Evolutionary conservation across 495 filamentous ascomycete species (phyloP).

Genomic region (Aspergillus nidulans): DNA sequence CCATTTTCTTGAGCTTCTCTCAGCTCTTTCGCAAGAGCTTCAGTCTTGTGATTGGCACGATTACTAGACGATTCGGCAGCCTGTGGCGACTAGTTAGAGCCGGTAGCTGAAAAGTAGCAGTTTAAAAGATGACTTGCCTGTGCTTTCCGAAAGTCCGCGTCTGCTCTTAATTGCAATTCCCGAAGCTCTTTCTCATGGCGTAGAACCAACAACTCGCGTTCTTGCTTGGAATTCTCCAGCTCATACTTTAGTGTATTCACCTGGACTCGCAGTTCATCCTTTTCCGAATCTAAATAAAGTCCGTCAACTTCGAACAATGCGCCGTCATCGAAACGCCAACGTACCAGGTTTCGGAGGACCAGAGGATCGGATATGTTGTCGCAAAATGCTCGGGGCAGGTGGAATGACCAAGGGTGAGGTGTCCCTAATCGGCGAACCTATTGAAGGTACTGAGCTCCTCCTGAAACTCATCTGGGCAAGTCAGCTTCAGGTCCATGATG

Average conservation of each 20-base stretch:
- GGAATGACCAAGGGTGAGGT: slow-evolving; percentile 31
- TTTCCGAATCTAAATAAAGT: slow-evolving; percentile 39
- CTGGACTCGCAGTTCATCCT: slow-evolving; percentile 65
- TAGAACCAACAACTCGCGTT: slow-evolving; percentile 71
- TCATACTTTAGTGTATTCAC: slow-evolving; percentile 67
- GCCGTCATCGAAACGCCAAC: not conserved
- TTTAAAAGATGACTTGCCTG: slow-evolving; percentile 47
- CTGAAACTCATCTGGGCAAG: slow-evolving; percentile 28
- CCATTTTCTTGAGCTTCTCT: slow-evolving; percentile 63
- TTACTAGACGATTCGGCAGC: slow-evolving; percentile 63
- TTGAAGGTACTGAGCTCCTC: slow-evolving; percentile 27
- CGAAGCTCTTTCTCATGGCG: slow-evolving; percentile 79
- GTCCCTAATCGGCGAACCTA: slow-evolving; percentile 30
- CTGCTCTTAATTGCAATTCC: slow-evolving; percentile 66
- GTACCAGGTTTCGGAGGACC: slow-evolving; percentile 27
- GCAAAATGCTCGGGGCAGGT: slow-evolving; percentile 22
- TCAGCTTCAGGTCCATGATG: slow-evolving; percentile 3
- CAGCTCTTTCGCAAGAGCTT: slow-evolving; percentile 65
- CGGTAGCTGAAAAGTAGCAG: not conserved
- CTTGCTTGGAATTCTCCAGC: slow-evolving; percentile 71
- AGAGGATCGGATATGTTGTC: slow-evolving; percentile 29
- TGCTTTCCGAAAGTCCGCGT: slow-evolving; percentile 78
- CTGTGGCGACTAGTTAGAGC: slow-evolving; percentile 28
- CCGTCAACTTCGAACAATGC: slow-evolving; percentile 12
- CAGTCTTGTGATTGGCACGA: slow-evolving; percentile 65